Base-by-base conservation (phyloP, 2,329 filamentous ascomycete species). In the Aspergillus sp. region DNA sequence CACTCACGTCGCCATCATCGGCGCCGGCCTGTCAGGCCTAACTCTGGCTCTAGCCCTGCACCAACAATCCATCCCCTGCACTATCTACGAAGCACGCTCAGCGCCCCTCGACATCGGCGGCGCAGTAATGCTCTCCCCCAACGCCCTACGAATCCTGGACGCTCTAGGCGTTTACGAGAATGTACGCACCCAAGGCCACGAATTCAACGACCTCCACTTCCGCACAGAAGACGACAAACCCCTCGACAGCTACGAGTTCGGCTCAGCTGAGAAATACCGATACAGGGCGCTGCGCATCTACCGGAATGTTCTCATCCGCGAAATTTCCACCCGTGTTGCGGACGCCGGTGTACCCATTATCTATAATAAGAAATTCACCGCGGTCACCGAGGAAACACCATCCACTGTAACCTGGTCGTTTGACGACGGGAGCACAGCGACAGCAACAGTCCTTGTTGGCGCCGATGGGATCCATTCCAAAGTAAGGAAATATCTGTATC, bases 391-490 rank as follows among this genome's bases (percentile, higher is more conserved):
- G 0, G 80, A 83, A 53, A 71, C 69, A 0, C 69, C 74, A 0
- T 55, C 74, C 0, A 66, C 66, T 0, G 80, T 85, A 0, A 75
- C 69, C 1, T 81, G 80, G 61, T 73, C 73, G 12, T 82, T 85
- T 55, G 68, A 68, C 0, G 79, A 84, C 53, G 82, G 80, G 1
- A 73, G 73, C 0, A 71, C 65, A 0, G 71, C 63, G 1, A 67
- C 62, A 0, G 79, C 81, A 0, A 62, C 70, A 2, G 64, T 83
- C 12, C 76, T 87, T 0, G 72, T 86, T 15, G 84, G 83, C 0
- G 81, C 83, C 0, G 84, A 87, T 57, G 84, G 85, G 1, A 86
- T 87, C 49, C 82, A 86, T 64, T 85, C 83, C 0, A 74, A 71
- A 0, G 81, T 86, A 0, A 77, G 83, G 3, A 74, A 71, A 3